A percentile compares a stretch with the other conserved stretches of the same genome.
Conservation (phyloP, 345 rosid species). For the Arabidopsis thaliana region TAIR10.1 NC_003071.7:13826001-13826500, state of each 20-base stretch:
- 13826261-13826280: conserved; percentile 60
- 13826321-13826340: conserved; percentile 26
- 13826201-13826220: conserved; percentile 55
- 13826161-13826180: conserved; percentile 35
- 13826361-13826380: conserved; percentile 21
- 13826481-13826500: not conserved
- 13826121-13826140: conserved; percentile 42
- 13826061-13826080: conserved; percentile 36
- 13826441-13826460: conserved; percentile 20
- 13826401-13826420: conserved; percentile 38
- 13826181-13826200: conserved; percentile 49
- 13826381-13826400: conserved; percentile 20
- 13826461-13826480: conserved; percentile 20
- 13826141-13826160: conserved; percentile 43
- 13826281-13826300: conserved; percentile 51
- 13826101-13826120: conserved; percentile 13
- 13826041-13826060: conserved; percentile 29
- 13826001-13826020: conserved; percentile 61
- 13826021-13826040: conserved; percentile 14
- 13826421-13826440: conserved; percentile 2
- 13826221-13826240: conserved; percentile 52
- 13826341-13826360: conserved; percentile 57
- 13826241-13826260: conserved; percentile 63
- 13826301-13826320: conserved; percentile 31
- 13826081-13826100: conserved; percentile 30